phyloP scores from a whole-genome alignment of 129 eudicot genomes.

The Saussurea involucrata region DNA sequence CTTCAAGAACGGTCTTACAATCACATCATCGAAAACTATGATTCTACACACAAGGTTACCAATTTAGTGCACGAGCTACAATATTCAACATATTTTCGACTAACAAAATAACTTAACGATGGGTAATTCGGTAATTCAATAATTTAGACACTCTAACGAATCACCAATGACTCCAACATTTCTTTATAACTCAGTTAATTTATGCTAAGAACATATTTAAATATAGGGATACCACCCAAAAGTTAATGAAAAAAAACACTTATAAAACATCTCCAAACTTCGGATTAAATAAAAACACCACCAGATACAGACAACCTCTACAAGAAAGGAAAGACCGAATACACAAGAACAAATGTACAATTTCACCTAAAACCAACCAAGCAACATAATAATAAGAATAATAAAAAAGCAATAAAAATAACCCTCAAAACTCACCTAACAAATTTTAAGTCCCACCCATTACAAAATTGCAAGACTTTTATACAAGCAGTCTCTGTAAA shows the following conservation, averaged over 20 bases:
- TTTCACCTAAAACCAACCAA: slow-evolving; percentile 15
- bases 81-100: no score
- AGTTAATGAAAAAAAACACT: neutral
- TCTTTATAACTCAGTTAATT: no score
- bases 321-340: neutral
- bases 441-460: neutral
- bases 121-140: no score
- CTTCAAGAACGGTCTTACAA: no score
- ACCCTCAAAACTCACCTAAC: slow-evolving; percentile 4
- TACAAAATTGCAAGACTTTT: slow-evolving; percentile 33
- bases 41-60: no score
- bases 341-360: slow-evolving; percentile 34
- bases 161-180: no score
- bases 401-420: neutral
- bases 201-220: no score
- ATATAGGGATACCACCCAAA: neutral
- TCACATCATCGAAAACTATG: no score
- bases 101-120: no score
- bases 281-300: slow-evolving; percentile 20
- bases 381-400: slow-evolving; percentile 11
- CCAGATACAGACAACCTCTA: slow-evolving; percentile 23
- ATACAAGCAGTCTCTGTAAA: slow-evolving; percentile 35
- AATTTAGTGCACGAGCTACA: no score
- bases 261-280: slow-evolving; percentile 6
- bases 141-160: no score